These are phyloP conservation scores for Gamsiella multidivaricata DNA, from an alignment of 192 early-diverging fungal species.

Conservation along the genomic window DNA sequence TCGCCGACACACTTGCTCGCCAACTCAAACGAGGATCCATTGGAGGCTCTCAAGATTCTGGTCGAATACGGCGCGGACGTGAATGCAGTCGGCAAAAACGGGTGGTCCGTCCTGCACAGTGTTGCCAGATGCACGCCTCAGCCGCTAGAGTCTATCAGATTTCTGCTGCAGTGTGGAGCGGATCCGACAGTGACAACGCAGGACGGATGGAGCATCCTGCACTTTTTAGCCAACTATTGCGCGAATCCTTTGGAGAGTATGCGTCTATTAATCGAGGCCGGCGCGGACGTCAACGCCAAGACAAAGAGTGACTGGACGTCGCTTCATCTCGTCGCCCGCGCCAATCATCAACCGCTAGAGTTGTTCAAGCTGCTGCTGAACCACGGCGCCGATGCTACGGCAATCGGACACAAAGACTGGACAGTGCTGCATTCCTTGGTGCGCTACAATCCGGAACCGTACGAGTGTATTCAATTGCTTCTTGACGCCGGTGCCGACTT, in stretches of 20 bases:
- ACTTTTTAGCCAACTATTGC: conserved; percentile 59
- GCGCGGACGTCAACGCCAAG: conserved; percentile 71
- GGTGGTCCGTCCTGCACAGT: conserved; percentile 50
- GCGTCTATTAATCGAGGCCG: conserved; percentile 64
- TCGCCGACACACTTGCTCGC: conserved; percentile 46
- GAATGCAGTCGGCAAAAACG: conserved; percentile 53
- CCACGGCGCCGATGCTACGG: conserved; percentile 45
- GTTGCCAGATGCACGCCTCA: conserved; percentile 48
- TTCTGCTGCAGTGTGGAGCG: conserved; percentile 54
- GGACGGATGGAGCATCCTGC: conserved; percentile 66
- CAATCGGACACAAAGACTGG: conserved; percentile 53
- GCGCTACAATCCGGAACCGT: conserved; percentile 45
- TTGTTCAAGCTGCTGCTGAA: conserved; percentile 56
- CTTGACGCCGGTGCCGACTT: conserved; percentile 48
- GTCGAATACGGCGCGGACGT: conserved; percentile 51
- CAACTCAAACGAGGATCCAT: conserved; percentile 52
- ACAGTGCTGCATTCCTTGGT: conserved; percentile 48
- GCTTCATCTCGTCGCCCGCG: conserved; percentile 71
- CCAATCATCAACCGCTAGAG: conserved; percentile 56
- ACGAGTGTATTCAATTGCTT: conserved; percentile 40
- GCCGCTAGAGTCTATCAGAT: conserved; percentile 52
- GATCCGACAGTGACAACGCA: conserved; percentile 54
- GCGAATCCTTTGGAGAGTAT: conserved; percentile 66
- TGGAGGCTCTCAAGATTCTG: conserved; percentile 52
- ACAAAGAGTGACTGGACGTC: conserved; percentile 78